These are phyloP conservation scores for Helotiales sp. DNA, from an alignment of 2,329 filamentous ascomycete genomes.

Conservation along the genomic window DNA sequence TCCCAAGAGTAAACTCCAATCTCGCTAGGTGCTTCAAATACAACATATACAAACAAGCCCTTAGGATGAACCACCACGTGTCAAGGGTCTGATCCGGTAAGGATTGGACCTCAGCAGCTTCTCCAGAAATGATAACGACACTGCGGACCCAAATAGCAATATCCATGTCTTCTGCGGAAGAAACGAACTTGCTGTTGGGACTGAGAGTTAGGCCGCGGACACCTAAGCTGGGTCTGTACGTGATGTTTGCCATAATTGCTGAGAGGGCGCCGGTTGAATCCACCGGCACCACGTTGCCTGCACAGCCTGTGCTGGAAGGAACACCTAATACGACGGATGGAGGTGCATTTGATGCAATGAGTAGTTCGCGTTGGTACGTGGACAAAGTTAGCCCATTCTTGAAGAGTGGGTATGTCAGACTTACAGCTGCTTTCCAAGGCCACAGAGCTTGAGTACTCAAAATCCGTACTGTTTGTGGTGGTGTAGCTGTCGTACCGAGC, in stretches of 20 bases:
- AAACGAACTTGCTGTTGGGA: conserved; percentile 38
- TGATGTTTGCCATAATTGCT: conserved; percentile 19
- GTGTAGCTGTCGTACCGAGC: conserved; percentile 33
- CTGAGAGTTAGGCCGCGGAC: conserved; percentile 40
- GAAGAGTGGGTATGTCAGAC: neutral
- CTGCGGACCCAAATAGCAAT: conserved; percentile 43
- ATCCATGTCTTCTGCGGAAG: conserved; percentile 43
- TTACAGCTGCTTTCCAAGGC: conserved; percentile 24
- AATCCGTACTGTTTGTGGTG: conserved; percentile 24
- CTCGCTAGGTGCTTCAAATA: conserved; percentile 38
- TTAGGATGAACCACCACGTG: conserved; percentile 41
- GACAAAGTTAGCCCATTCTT: neutral
- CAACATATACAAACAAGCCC: conserved; percentile 40
- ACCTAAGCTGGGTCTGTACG: conserved; percentile 33
- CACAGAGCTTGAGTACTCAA: conserved; percentile 30
- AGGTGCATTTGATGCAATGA: conserved; percentile 19
- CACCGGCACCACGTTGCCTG: conserved; percentile 33
- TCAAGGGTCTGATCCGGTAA: conserved; percentile 36
- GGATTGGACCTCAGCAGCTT: conserved; percentile 32
- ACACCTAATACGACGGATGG: conserved; percentile 37
- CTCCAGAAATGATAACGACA: conserved; percentile 32
- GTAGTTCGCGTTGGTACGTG: conserved; percentile 30
- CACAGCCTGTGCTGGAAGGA: conserved; percentile 34
- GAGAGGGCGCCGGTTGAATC: conserved; percentile 31
- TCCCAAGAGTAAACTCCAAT: conserved; percentile 39